phyloP scores from a whole-genome alignment of 352 stramenopile genomes.

The Phytophthora crassamura region DNA sequence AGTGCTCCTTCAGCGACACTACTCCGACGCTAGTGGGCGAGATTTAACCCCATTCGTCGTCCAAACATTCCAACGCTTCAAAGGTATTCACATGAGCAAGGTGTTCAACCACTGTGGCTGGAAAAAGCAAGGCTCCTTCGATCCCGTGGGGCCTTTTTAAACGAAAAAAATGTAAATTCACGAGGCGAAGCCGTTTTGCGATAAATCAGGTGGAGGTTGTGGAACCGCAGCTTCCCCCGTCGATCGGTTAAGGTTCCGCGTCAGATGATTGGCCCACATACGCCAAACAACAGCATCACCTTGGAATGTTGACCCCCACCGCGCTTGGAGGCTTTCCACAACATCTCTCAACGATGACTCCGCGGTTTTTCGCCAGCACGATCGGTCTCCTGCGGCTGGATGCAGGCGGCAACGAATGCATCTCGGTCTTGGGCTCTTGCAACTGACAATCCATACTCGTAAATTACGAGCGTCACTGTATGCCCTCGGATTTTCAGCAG shows the following conservation, averaged over 20 bases:
- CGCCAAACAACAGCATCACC: too few species aligned
- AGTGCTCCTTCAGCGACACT: constrained; percentile 18
- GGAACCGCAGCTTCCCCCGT: too few species aligned
- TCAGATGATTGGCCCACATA: too few species aligned
- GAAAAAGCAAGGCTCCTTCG: constrained; percentile 11
- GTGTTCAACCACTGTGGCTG: constrained; percentile 12
- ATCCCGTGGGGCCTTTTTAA: too few species aligned
- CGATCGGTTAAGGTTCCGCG: too few species aligned
- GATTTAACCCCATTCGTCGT: not conserved
- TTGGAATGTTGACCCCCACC: not conserved
- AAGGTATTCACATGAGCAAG: constrained; percentile 1
- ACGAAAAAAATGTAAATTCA: too few species aligned
- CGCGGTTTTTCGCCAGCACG: constrained; percentile 1
- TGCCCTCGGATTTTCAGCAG: constrained; percentile 7
- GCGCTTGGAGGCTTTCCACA: not conserved
- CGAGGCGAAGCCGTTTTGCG: too few species aligned
- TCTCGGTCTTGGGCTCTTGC: constrained; percentile 8
- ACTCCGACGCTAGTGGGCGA: constrained; percentile 3
- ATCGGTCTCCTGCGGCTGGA: constrained; percentile 7
- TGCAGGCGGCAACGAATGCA: constrained; percentile 7
- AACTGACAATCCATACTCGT: constrained; percentile 15
- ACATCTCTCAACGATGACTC: constrained; percentile 13
- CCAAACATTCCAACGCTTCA: constrained; percentile 11
- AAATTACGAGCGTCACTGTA: constrained; percentile 17
- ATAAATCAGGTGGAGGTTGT: too few species aligned